Evolutionary conservation across 495 filamentous ascomycete species (phyloP), one percentile per base, ranked within the genome.

Genomic region (Physcia stellaris): DNA sequence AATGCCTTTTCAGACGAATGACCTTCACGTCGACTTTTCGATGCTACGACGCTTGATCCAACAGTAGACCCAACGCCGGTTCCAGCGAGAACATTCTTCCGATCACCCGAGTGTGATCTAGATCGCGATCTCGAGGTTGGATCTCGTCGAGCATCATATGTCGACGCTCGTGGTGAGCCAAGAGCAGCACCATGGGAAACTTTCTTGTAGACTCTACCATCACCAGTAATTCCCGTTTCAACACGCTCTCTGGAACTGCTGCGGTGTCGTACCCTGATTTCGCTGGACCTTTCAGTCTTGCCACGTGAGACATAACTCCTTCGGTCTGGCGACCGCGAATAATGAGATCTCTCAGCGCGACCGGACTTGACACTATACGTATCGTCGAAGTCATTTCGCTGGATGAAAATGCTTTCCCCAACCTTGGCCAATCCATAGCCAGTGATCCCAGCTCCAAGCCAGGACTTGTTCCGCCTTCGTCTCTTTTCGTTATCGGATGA

Each of bases 331-430:
- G 56, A 51, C 7, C 40, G 33, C 32, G 57, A 63, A n/a, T 42
- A 37, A 18, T 35, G 31, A 15, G 62, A 57, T 15, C 54, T 52
- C 3, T 43, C 37, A 0, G 51, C 53, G 24, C 56, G 63, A 10
- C 71, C 68, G 23, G 69, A 63, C 34, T 63, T 66, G 30, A 75
- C 48, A 40, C 65, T 75, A 43, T 76, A 75, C 1, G 66, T 71
- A 46, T 78, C 76, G 42, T 73, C 66, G 41, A 70, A 73, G 37
- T 77, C 68, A n/a, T 53, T 34, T 33, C 62, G 62, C 38, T 51
- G 61, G 17, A 61, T 60, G 34, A 68, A 70, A 11, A 77, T 45
- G 12, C 61, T 66, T 46, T 72, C 71, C n/a, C 65, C 60, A 18
- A 65, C 48, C 34, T 58, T 53, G 16, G 54, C 61, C 16, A 66